Evolutionary conservation across 2,329 filamentous ascomycete genomes (phyloP).

Genomic region (Eurotiales sp.): DNA sequence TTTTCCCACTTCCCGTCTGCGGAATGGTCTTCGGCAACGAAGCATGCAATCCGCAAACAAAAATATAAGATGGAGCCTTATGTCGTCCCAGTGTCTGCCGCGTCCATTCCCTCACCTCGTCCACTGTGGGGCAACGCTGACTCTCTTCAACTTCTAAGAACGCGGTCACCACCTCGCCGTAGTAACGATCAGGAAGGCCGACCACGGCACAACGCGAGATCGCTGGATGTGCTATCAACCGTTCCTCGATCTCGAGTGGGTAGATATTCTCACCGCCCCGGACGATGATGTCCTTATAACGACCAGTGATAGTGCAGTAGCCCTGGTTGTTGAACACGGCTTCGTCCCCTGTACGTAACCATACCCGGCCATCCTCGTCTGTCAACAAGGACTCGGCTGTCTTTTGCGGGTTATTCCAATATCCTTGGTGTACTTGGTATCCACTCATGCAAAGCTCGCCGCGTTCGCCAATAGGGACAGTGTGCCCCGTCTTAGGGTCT

Average conservation of each 20-base stretch:
- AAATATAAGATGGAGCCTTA: neutral
- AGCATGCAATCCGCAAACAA: neutral
- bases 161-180: neutral
- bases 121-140: neutral
- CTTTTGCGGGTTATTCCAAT: conserved; percentile 48
- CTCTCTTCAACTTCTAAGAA: neutral
- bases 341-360: conserved; percentile 64
- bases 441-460: conserved; percentile 76
- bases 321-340: conserved; percentile 53
- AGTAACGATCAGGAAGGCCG: neutral
- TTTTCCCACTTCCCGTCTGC: neutral
- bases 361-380: conserved; percentile 56
- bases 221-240: conserved; percentile 57
- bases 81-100: neutral
- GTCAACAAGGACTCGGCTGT: conserved; percentile 68
- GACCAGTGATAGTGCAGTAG: conserved; percentile 69
- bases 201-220: conserved; percentile 37
- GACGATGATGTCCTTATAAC: conserved; percentile 79
- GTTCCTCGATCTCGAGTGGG: conserved; percentile 67
- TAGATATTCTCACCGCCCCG: conserved; percentile 68
- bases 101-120: neutral
- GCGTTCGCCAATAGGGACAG: conserved; percentile 63
- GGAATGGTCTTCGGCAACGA: neutral
- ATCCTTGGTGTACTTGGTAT: conserved; percentile 64
- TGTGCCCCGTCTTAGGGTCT: conserved; percentile 54